These are phyloP conservation scores for Pichia deserticola DNA, from an alignment of 805 yeast species.

Conservation along the genomic window DNA sequence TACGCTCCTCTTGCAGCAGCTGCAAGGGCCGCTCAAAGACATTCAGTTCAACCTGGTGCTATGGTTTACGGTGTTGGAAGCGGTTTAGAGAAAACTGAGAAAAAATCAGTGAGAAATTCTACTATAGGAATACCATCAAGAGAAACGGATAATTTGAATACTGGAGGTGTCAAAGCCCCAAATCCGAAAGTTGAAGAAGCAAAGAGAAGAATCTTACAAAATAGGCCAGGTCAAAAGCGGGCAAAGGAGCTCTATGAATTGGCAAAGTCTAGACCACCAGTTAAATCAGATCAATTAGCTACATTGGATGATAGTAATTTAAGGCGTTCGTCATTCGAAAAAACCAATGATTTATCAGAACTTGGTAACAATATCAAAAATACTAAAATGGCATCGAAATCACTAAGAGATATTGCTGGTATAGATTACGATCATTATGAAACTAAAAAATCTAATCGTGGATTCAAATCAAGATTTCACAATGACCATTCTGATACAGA, in stretches of 20 bases:
- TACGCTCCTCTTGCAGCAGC: conserved; percentile 26
- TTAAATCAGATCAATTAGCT: conserved; percentile 8
- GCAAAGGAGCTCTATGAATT: conserved; percentile 51
- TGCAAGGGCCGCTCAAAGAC: conserved; percentile 21
- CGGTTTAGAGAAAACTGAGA: neutral
- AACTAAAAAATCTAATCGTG: conserved; percentile 22
- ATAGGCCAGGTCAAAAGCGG: conserved; percentile 23
- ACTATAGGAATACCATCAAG: neutral
- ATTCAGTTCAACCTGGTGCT: conserved; percentile 11
- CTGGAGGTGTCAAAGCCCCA: conserved; percentile 2
- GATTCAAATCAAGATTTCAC: conserved; percentile 47
- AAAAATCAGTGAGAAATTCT: neutral
- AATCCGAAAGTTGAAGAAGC: conserved; percentile 14
- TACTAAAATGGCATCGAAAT: conserved; percentile 8
- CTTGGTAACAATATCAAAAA: neutral
- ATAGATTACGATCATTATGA: conserved; percentile 5
- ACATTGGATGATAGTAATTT: conserved; percentile 7
- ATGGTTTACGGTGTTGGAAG: neutral
- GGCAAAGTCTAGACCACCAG: conserved; percentile 29
- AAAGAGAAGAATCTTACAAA: conserved; percentile 8
- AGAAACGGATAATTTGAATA: neutral
- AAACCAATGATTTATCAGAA: conserved; percentile 26
- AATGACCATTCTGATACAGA: conserved; percentile 61
- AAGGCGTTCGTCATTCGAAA: conserved; percentile 52
- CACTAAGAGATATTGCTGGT: conserved; percentile 17